Base-by-base conservation (phyloP, 352 stramenopile genomes). In the Phytophthora capsici region DNA sequence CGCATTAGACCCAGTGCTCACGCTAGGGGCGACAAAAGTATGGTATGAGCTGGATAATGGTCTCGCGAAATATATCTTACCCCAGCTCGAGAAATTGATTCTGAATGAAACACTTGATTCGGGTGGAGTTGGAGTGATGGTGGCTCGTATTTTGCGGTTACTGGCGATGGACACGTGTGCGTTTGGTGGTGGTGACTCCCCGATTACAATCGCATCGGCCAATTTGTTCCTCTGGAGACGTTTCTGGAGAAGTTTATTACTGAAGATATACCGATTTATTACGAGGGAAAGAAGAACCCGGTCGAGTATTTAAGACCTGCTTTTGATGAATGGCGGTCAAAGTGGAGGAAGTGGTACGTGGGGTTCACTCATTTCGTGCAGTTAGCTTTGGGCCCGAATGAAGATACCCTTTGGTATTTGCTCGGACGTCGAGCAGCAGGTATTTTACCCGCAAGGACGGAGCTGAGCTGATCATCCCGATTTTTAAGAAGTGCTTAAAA, bases 51-150 rank as follows among this genome's bases (percentile, higher is more conserved):
- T 56, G 0, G 44, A 54, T 0, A 6, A 23, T 50, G 47, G 30
- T 2, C 26, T 75, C 7, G 28, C 38, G 13, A 55, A 23, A 1
- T 47, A 46, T 22, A 67, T 75, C 12, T 28, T 75, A 8, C 65
- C 62, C 4, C 26, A 72, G 22, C 51, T 78, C 3, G 20, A 53
- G 0, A 51, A 67, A 36, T 23, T 74, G 20, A 13, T 67, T 6
- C 23, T 55, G 14, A 64, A 71, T 49, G 69, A 73, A 30, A 30
- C 64, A 10, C n/a, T 78, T 6, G 69, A 78, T 43, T 64, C 54
- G 1, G 45, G 50, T 12, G 48, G 25, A 23, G 45, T 63, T 41
- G 66, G 38, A 1, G 60, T 64, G 26, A 28, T 72, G 14, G 55
- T 73, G 9, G 61, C 65, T 19, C 57, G 58, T 34, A 75, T 71